Conservation (phyloP, 129 eudicot species). For the Tanacetum coccineum region DNA sequence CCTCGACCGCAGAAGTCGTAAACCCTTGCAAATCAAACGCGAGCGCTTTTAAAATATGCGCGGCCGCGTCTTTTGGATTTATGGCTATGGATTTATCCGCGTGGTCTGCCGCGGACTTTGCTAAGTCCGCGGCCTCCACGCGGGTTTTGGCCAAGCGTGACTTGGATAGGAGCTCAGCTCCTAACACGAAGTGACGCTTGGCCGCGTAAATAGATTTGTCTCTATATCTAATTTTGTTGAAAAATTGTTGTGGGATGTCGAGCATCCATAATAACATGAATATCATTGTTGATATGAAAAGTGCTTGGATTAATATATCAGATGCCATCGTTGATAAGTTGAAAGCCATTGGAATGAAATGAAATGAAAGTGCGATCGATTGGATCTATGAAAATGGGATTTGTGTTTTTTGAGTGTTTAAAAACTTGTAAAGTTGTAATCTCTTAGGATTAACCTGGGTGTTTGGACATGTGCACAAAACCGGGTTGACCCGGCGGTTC, state of each 20-base stretch:
- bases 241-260: constrained; percentile 49
- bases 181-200: constrained; percentile 79
- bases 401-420: not conserved
- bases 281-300: constrained; percentile 23
- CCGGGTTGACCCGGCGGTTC: no score
- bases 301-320: constrained; percentile 55
- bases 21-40: constrained; percentile 66
- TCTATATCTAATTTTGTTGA: constrained; percentile 37
- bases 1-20: constrained; percentile 55
- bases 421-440: no score
- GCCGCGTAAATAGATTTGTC: constrained; percentile 42
- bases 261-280: constrained; percentile 53
- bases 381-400: not conserved
- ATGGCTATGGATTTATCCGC: constrained; percentile 53
- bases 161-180: constrained; percentile 58
- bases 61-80: constrained; percentile 68
- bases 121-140: constrained; percentile 27
- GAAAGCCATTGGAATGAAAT: not conserved
- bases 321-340: constrained; percentile 32
- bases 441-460: no score
- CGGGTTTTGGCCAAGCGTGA: constrained; percentile 42
- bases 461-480: no score
- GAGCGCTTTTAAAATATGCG: constrained; percentile 59
- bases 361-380: not conserved
- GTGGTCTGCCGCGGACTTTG: constrained; percentile 53